Conservation (phyloP, 2,329 filamentous ascomycete genomes). For the Ascochyta fabae region DNA sequence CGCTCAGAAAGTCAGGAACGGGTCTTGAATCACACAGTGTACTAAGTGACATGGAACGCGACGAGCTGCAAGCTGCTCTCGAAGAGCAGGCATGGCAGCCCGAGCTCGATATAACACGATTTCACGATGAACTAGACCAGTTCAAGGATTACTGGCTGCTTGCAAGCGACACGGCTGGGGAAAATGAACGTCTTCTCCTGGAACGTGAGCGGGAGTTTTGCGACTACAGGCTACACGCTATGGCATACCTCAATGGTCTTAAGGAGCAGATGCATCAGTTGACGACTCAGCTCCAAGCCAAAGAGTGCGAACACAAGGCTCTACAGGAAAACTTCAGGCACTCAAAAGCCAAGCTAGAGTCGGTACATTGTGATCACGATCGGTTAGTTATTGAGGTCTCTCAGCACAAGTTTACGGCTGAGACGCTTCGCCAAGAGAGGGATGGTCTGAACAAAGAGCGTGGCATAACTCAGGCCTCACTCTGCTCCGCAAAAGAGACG, state of each 20-base stretch:
- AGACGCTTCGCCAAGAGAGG: slow-evolving; percentile 22
- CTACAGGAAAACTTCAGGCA: slow-evolving; percentile 9
- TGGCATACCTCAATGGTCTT: slow-evolving; percentile 12
- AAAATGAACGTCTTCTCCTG: slow-evolving; percentile 11
- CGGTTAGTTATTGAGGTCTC: slow-evolving; percentile 8
- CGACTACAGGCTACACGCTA: slow-evolving; percentile 5
- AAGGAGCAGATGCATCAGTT: slow-evolving; percentile 18
- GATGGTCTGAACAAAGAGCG: slow-evolving; percentile 2
- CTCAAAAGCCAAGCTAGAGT: neutral
- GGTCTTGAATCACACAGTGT: slow-evolving; percentile 15
- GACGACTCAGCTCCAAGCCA: slow-evolving; percentile 7
- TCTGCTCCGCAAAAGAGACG: neutral
- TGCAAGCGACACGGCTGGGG: slow-evolving; percentile 7
- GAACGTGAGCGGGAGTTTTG: slow-evolving; percentile 7
- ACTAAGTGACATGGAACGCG: slow-evolving; percentile 25
- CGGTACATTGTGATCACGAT: slow-evolving; percentile 13
- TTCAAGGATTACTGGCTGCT: slow-evolving; percentile 17
- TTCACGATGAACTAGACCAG: slow-evolving; percentile 23
- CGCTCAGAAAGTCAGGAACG: slow-evolving; percentile 18
- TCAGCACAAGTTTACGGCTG: slow-evolving; percentile 16
- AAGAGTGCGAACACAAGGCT: slow-evolving; percentile 2
- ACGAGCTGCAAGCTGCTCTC: slow-evolving; percentile 12
- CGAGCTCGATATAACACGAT: slow-evolving; percentile 12
- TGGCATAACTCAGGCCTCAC: neutral
- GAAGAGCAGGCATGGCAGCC: slow-evolving; percentile 3